Percentiles rank a stretch among this genome's conserved stretches.
Conservation (phyloP, 1,284 basidiomycete species). For the Xerocomus amazonicus region DNA sequence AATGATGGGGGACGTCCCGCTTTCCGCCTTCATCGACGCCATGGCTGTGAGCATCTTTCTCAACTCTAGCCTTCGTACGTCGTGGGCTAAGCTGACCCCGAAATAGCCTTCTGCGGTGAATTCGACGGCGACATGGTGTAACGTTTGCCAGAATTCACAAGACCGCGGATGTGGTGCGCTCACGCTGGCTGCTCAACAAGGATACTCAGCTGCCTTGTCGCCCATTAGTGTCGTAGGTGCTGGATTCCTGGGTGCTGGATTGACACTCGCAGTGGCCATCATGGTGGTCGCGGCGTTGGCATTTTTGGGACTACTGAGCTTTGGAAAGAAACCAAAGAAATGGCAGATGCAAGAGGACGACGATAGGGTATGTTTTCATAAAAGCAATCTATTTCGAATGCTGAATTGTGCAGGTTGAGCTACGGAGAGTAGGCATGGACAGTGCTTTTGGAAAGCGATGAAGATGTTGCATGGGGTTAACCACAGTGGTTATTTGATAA, state of each 20-base stretch:
- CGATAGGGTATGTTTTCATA: constrained; percentile 19
- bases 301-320: constrained; percentile 45
- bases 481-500: constrained; percentile 3
- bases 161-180: constrained; percentile 56
- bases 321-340: constrained; percentile 28
- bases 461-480: constrained; percentile 1
- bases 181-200: constrained; percentile 36
- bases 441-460: background rate
- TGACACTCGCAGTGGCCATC: constrained; percentile 46
- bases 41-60: constrained; percentile 40
- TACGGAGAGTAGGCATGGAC: constrained; percentile 14
- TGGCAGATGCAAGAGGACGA: constrained; percentile 6
- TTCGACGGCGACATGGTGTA: constrained; percentile 57
- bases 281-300: constrained; percentile 39
- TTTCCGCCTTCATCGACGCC: constrained; percentile 52
- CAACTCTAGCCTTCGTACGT: background rate
- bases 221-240: constrained; percentile 54
- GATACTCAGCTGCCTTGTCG: constrained; percentile 32
- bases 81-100: constrained; percentile 3
- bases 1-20: constrained; percentile 52
- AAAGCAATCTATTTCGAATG: background rate
- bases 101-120: constrained; percentile 48
- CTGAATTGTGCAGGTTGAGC: constrained; percentile 23
- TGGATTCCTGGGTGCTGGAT: constrained; percentile 62
- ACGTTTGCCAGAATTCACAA: constrained; percentile 50